Evolutionary conservation across 306 rosid genomes (phyloP).

Genomic region (Hippophae gyantsensis): DNA sequence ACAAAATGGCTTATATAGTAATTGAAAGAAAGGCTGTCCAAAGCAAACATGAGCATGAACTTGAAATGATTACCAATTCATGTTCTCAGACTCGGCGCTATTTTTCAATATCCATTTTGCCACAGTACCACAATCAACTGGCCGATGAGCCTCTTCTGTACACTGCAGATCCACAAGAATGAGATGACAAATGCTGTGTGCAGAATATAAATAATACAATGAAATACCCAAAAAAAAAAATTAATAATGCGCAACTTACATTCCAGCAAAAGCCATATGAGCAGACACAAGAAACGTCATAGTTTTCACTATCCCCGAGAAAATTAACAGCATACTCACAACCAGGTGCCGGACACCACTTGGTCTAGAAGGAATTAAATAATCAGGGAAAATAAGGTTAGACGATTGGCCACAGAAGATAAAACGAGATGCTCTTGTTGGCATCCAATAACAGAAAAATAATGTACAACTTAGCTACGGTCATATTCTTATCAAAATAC

Average conservation of each 20-base stretch:
- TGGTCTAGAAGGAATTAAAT: slow-evolving; percentile 37
- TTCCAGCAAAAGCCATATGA: slow-evolving; percentile 91
- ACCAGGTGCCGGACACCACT: slow-evolving; percentile 98
- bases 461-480: too few relatives aligned
- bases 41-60: too few relatives aligned
- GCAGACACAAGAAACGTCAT: slow-evolving; percentile 87
- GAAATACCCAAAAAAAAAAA: too few relatives aligned
- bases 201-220: neutral
- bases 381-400: neutral
- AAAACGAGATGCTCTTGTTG: too few relatives aligned
- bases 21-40: too few relatives aligned
- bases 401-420: too few relatives aligned
- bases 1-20: too few relatives aligned
- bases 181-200: neutral
- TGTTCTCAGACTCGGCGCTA: slow-evolving; percentile 93
- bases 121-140: slow-evolving; percentile 90
- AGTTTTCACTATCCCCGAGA: slow-evolving; percentile 75
- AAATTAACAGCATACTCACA: slow-evolving; percentile 84
- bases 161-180: slow-evolving; percentile 34
- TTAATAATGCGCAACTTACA: slow-evolving; percentile 22
- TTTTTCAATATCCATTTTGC: slow-evolving; percentile 91
- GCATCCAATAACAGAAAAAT: too few relatives aligned
- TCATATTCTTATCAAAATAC: too few relatives aligned
- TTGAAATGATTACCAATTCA: slow-evolving; percentile 52
- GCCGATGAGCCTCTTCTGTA: slow-evolving; percentile 97